Evolutionary conservation across 2,329 filamentous ascomycete species (phyloP).

Genomic region (Metarhizium brunneum): DNA sequence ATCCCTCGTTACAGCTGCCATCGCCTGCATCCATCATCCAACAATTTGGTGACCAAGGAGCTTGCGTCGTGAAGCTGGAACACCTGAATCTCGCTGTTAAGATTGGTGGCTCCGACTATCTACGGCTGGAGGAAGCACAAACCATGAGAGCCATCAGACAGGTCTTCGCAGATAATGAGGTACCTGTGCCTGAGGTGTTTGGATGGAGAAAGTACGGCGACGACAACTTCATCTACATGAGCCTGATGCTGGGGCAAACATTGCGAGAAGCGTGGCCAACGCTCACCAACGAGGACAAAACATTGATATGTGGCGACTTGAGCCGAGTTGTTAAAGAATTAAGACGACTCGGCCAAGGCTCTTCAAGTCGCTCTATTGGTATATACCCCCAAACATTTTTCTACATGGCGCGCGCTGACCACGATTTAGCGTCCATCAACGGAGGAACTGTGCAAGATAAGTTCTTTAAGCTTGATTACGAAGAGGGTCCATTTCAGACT

Average conservation of each 20-base stretch:
- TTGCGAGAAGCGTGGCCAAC: slow-evolving; percentile 12
- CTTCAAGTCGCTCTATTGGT: not conserved
- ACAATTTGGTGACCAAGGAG: not conserved
- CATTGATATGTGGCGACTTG: slow-evolving; percentile 8
- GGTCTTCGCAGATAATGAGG: not conserved
- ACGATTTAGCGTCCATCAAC: slow-evolving; percentile 11
- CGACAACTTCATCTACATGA: slow-evolving; percentile 14
- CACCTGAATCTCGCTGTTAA: not conserved
- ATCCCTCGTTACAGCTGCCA: not conserved
- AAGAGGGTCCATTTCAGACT: slow-evolving; percentile 10
- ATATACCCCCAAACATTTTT: not conserved
- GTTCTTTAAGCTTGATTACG: slow-evolving; percentile 13
- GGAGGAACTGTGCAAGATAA: slow-evolving; percentile 13
- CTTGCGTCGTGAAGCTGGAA: not conserved
- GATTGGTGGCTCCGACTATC: not conserved
- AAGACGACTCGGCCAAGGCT: not conserved
- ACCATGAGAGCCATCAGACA: not conserved
- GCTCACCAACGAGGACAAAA: slow-evolving; percentile 11
- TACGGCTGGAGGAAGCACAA: not conserved
- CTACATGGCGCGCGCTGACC: slow-evolving; percentile 4
- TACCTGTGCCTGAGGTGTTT: not conserved
- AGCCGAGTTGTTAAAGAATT: slow-evolving; percentile 4
- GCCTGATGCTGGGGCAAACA: slow-evolving; percentile 10
- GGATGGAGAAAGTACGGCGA: not conserved
- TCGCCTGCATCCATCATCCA: not conserved